phyloP scores from a whole-genome alignment of 495 filamentous ascomycete species.

The Xylaria flabelliformis region DNA sequence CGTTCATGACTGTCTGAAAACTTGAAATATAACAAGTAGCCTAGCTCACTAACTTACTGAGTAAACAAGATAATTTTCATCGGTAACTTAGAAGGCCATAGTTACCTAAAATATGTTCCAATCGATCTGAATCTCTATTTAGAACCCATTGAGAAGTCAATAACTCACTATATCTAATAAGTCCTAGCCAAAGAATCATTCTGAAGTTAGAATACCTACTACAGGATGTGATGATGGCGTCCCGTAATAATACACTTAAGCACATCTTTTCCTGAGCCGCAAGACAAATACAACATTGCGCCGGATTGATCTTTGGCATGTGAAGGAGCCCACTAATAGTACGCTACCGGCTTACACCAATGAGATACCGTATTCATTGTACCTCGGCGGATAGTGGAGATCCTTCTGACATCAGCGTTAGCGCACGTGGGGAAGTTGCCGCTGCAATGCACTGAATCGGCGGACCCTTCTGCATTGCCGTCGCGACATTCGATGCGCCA shows the following conservation, averaged over 20 bases:
- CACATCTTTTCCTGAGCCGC: neutral
- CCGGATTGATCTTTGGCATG: constrained; percentile 24
- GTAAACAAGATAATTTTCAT: neutral
- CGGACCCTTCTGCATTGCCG: neutral
- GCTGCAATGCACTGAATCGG: constrained; percentile 21
- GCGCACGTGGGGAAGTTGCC: constrained; percentile 22
- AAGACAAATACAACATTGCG: neutral
- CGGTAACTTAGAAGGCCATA: neutral
- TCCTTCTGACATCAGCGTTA: constrained; percentile 38
- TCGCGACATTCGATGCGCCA: constrained; percentile 15
- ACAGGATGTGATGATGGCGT: neutral
- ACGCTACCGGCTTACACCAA: constrained; percentile 19
- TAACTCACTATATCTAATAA: neutral
- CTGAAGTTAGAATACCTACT: neutral
- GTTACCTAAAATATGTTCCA: neutral
- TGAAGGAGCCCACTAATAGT: constrained; percentile 15
- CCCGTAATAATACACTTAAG: neutral
- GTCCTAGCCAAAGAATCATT: neutral
- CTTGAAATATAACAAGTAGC: too few species aligned
- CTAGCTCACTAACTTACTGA: too few species aligned
- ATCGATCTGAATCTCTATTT: neutral
- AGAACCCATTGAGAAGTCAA: neutral
- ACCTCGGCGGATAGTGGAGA: constrained; percentile 36
- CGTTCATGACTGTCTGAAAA: neutral
- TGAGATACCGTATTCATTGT: constrained; percentile 15